Conservation (phyloP, 495 filamentous ascomycete genomes). For the Bathelium albidoporum region DNA sequence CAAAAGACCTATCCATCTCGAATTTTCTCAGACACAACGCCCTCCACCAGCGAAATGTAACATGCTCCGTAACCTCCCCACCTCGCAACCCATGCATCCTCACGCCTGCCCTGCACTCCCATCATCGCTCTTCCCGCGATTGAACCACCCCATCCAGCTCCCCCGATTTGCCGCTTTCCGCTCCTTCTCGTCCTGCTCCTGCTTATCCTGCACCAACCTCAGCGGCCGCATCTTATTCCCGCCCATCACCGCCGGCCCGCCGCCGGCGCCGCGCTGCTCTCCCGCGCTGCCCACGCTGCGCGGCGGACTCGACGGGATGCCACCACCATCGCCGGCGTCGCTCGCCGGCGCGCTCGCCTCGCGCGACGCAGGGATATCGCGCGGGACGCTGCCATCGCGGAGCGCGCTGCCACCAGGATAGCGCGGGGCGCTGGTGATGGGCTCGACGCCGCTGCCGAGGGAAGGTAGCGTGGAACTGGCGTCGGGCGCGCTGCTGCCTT, state of each 20-base stretch:
- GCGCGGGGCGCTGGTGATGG: too few relatives aligned
- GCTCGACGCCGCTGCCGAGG: background rate
- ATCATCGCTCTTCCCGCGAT: constrained; percentile 13
- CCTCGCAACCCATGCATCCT: constrained; percentile 2
- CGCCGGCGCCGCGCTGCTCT: constrained; percentile 3
- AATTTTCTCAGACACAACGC: too few relatives aligned
- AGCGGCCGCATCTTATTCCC: constrained; percentile 76
- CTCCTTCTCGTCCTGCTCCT: constrained; percentile 37
- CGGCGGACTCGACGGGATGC: constrained; percentile 14
- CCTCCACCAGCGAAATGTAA: too few relatives aligned
- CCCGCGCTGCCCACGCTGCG: constrained; percentile 13
- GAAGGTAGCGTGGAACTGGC: background rate
- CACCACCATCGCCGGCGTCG: background rate
- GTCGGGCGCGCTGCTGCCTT: background rate
- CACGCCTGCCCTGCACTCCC: background rate
- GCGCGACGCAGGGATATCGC: constrained; percentile 13
- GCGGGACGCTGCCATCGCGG: constrained; percentile 7
- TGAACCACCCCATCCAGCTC: constrained; percentile 54
- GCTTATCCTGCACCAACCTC: constrained; percentile 68
- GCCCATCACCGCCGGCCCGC: constrained; percentile 43
- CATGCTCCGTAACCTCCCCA: too few relatives aligned
- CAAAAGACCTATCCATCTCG: too few relatives aligned
- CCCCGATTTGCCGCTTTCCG: constrained; percentile 50
- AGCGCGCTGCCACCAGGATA: too few relatives aligned
- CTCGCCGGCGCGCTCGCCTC: constrained; percentile 4